Evolutionary conservation across 805 yeast genomes (phyloP).

Genomic region (Hanseniaspora valbyensis): DNA sequence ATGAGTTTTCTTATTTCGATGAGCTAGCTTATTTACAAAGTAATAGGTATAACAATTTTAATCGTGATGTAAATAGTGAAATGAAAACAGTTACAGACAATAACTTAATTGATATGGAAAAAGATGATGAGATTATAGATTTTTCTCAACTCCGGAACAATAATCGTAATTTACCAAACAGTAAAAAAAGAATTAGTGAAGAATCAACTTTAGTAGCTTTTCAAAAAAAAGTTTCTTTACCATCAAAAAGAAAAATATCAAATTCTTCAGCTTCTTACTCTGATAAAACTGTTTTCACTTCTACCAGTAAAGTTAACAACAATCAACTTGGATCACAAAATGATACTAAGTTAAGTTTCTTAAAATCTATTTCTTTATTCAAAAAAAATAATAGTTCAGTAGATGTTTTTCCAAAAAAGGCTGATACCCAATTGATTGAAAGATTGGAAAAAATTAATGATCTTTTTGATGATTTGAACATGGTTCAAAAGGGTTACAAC

Average conservation of each 20-base stretch:
- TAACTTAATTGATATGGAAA: neutral
- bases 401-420: neutral
- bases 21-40: neutral
- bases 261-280: neutral
- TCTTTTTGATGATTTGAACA: neutral
- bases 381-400: neutral
- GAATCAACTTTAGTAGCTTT: constrained; percentile 3
- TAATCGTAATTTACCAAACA: neutral
- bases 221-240: neutral
- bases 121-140: neutral
- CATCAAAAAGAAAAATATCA: neutral
- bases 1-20: neutral
- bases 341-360: neutral
- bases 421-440: neutral
- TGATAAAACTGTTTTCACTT: neutral
- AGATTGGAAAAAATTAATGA: neutral
- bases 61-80: neutral
- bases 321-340: neutral
- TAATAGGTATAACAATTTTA: neutral
- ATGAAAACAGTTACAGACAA: neutral
- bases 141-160: neutral
- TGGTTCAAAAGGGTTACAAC: neutral
- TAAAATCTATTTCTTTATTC: neutral
- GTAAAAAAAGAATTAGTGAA: constrained; percentile 1
- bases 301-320: neutral